Conservation (phyloP, 1,284 basidiomycete species). For the Microbotryum violaceum region DNA sequence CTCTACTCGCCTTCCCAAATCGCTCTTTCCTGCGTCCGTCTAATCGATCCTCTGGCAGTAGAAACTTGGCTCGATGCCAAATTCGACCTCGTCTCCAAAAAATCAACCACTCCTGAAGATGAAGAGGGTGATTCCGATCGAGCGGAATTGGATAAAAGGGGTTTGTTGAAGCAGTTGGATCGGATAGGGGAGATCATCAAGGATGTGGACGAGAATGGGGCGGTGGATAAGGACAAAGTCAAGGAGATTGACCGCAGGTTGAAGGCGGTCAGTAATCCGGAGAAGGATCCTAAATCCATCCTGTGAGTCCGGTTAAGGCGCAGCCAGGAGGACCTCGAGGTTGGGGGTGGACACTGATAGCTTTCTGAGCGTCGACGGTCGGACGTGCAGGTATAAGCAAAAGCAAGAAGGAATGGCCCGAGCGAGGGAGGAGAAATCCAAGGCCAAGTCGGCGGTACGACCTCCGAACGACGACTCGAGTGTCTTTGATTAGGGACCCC, state of each 20-base stretch:
- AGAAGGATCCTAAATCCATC: constrained; percentile 78
- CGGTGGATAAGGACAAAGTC: constrained; percentile 69
- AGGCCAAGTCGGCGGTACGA: not conserved
- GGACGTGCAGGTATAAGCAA: not conserved
- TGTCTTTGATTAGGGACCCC: not conserved
- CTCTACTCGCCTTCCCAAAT: constrained; percentile 90
- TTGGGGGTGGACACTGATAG: not conserved
- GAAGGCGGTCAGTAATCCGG: constrained; percentile 81
- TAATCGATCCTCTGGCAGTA: constrained; percentile 57
- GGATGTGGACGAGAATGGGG: constrained; percentile 47
- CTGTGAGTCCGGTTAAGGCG: constrained; percentile 43
- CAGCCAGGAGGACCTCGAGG: not conserved
- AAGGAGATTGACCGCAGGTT: constrained; percentile 77
- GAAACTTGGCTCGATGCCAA: constrained; percentile 51
- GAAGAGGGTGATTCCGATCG: not conserved
- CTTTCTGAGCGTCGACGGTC: too few species aligned
- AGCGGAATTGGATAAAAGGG: constrained; percentile 26
- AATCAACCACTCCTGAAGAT: not conserved
- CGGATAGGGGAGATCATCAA: constrained; percentile 55
- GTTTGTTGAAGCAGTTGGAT: constrained; percentile 47
- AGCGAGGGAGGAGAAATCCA: not conserved
- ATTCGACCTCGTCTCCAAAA: constrained; percentile 3
- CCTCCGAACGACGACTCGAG: not conserved
- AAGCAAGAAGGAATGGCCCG: not conserved
- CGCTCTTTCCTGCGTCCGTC: constrained; percentile 70